Evolutionary conservation across 2,329 filamentous ascomycete species (phyloP), one percentile per base, ranked within the genome.

Genomic region (Diaporthe humulicola): DNA sequence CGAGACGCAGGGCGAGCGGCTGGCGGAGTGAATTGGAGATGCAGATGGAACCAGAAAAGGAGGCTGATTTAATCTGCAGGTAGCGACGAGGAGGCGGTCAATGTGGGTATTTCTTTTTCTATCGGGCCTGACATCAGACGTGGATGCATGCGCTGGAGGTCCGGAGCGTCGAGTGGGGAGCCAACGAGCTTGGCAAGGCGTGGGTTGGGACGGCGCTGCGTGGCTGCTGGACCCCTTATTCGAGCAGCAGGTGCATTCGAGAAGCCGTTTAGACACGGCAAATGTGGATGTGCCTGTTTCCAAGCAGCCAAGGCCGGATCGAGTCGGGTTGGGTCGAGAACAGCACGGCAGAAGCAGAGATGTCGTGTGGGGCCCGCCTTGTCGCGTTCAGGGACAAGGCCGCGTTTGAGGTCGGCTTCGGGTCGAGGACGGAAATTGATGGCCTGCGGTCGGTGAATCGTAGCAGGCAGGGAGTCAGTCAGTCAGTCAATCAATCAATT

Each of bases 51-150:
- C 25, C 45, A 12, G 25, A 67, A 52, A 38, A 28, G 33, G 48
- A 28, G 30, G 22, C 50, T 60, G 33, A 25, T 33, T 48, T 30
- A 48, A 42, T 58, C 64, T 73, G 70, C 61, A 75, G 56, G 45
- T 40, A 61, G 67, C 7, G 70, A 52, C 40, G 50, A 58, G 58
- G 42, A 70, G 50, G 73, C 52, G 67, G 73, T 74, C 74, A 72
- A 60, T 19, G n/a, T 25, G 33, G 45, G 25, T 56, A 54, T 56
- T 67, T 70, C 45, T 66, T 74, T 66, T 57, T 61, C 66, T 50
- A 40, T 50, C 17, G 25, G 50, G 42, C 57, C 71, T 74, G 74
- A 71, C 74, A 74, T 75, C 74, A 74, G 66, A 71, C 64, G 57
- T 73, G 66, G 66, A 71, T 61, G 45, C 33, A 54, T 69, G 71